phyloP scores from a whole-genome alignment of 306 rosid genomes.

The Rubus parviflorus region DNA sequence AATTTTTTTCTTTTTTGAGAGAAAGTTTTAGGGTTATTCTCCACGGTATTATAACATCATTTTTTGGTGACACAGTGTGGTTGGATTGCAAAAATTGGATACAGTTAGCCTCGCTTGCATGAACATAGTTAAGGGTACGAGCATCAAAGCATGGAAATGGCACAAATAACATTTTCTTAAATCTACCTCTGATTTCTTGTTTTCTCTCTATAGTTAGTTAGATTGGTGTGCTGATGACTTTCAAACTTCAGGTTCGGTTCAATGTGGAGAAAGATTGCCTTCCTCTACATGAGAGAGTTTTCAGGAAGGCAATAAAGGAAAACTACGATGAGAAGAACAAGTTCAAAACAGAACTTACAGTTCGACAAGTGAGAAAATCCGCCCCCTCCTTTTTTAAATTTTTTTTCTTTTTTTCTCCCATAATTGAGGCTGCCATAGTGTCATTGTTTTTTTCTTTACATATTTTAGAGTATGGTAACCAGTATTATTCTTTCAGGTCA shows the following conservation, averaged over 20 bases:
- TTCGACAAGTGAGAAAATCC: slow-evolving; percentile 54
- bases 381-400: not conserved
- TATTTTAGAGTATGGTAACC: slow-evolving; percentile 18
- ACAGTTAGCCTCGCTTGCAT: no score
- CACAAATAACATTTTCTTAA: slow-evolving; percentile 48
- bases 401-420: slow-evolving; percentile 1
- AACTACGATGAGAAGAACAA: slow-evolving; percentile 63
- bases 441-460: not conserved
- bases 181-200: slow-evolving; percentile 5
- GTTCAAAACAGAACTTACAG: slow-evolving; percentile 80
- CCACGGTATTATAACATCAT: no score
- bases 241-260: slow-evolving; percentile 73
- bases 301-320: slow-evolving; percentile 79
- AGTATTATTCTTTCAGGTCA: slow-evolving; percentile 52
- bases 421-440: not conserved
- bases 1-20: no score
- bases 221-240: slow-evolving; percentile 25
- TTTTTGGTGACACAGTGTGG: no score
- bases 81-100: no score
- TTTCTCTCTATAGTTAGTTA: slow-evolving; percentile 4
- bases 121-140: no score
- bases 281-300: slow-evolving; percentile 79
- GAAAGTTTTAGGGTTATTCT: no score
- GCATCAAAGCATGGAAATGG: no score
- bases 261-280: slow-evolving; percentile 61